Percentiles rank a stretch among this genome's conserved stretches.
Evolutionary conservation across 495 filamentous ascomycete genomes (phyloP).

Genomic region (Acidiella bohemica): DNA sequence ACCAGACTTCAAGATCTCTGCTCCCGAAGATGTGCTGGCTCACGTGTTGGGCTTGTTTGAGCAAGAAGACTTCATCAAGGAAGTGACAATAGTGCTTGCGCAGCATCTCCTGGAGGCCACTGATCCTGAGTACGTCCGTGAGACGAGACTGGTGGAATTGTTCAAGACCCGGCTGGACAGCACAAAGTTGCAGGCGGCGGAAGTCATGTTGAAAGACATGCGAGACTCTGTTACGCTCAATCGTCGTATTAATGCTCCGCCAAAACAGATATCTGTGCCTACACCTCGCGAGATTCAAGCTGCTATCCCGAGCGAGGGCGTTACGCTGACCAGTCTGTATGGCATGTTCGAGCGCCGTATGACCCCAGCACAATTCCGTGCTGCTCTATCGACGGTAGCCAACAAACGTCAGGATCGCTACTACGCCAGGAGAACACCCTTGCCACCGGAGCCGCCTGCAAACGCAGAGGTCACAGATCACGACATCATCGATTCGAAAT

Average conservation of each 20-base stretch:
- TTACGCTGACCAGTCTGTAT: constrained; percentile 5
- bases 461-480: background rate
- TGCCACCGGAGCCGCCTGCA: constrained; percentile 4
- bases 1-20: constrained; percentile 79
- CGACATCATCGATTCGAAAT: too few species aligned
- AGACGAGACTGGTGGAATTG: constrained; percentile 68
- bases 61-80: constrained; percentile 82
- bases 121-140: constrained; percentile 58
- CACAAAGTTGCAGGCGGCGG: constrained; percentile 68
- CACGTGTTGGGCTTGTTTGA: constrained; percentile 79
- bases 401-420: constrained; percentile 11
- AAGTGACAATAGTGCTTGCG: constrained; percentile 73
- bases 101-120: constrained; percentile 59
- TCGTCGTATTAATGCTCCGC: constrained; percentile 39
- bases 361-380: constrained; percentile 9
- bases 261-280: constrained; percentile 36
- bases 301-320: constrained; percentile 28
- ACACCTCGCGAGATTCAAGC: constrained; percentile 20
- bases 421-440: constrained; percentile 9
- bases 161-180: constrained; percentile 85
- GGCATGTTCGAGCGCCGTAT: constrained; percentile 3
- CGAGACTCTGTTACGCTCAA: constrained; percentile 46
- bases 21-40: constrained; percentile 80
- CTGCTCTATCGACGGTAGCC: constrained; percentile 13
- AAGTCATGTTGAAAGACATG: constrained; percentile 96